Base-by-base conservation (phyloP, 2,329 filamentous ascomycete species). In the Aspergillus brasiliensis region DNA sequence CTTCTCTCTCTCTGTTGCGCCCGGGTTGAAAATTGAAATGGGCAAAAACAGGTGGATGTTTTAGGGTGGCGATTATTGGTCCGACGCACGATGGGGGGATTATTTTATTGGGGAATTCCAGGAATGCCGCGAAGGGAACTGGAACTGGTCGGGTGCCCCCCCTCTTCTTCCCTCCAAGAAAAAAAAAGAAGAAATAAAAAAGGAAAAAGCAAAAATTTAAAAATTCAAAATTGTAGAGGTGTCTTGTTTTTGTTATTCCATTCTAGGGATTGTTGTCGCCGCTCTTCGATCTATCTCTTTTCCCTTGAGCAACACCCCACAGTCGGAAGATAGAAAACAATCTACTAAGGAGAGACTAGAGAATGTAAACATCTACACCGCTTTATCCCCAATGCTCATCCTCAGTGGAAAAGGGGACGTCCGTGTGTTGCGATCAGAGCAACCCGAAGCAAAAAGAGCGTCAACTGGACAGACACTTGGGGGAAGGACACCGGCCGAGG, bases 21-120 rank as follows among this genome's bases (percentile, higher is more conserved):
- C 51, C 31, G 38, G 52, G 52, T n/a, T 47, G 61, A 62, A 65
- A 62, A 62, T 60, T 57, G 48, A n/a, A 52, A 61, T 53, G 52
- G 55, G 31, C 59, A 62, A 59, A 34, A 54, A 61, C 57, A 31
- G 60, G 64, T 63, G 63, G 64, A 58, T 60, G 60, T 64, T 68
- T 71, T 62, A 46, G 6, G 27, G 46, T 62, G 60, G 27, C 56
- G 56, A 49, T 71, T 61, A 71, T 73, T 73, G 71, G 71, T 53
- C 51, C 52, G 34, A 56, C 54, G 54, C 52, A 42, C 42, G 38
- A 42, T 55, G 40, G 52, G 27, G 52, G 28, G 52, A 46, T 46
- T 34, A 19, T 34, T 55, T 42, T 55, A 27, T 34, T 55, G 25
- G 52, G 40, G 25, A 40, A 46, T 55, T 55, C 42, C 27, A 55